phyloP scores from a whole-genome alignment of 1,139 yeast species.

The Nadsonia starkeyi-henricii region DNA sequence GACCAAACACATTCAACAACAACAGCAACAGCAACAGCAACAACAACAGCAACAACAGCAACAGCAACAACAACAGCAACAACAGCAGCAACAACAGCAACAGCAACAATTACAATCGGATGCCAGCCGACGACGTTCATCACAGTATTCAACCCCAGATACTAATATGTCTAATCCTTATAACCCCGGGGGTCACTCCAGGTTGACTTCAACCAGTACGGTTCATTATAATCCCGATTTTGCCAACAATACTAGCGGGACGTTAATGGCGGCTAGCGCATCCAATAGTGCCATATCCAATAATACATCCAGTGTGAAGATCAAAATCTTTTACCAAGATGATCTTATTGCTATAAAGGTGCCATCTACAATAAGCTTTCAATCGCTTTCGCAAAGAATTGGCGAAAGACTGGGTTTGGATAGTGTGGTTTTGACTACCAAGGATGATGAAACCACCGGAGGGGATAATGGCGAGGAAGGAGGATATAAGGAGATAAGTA shows the following conservation, averaged over 20 bases:
- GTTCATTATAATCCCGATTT: not conserved
- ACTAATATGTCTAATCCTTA: not conserved
- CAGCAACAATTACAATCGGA: not conserved
- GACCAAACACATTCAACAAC: slow-evolving; percentile 31
- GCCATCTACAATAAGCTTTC: slow-evolving; percentile 44
- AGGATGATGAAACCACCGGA: slow-evolving; percentile 18
- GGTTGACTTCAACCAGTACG: not conserved
- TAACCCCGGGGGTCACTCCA: not conserved
- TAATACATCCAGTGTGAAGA: slow-evolving; percentile 31
- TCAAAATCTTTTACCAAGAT: slow-evolving; percentile 79
- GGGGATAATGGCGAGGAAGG: slow-evolving; percentile 12
- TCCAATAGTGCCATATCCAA: slow-evolving; percentile 3
- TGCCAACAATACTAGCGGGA: slow-evolving; percentile 1
- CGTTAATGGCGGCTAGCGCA: slow-evolving; percentile 2
- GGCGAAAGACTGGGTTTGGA: slow-evolving; percentile 42
- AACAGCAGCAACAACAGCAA: not conserved
- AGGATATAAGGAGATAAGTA: no score
- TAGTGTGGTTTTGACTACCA: slow-evolving; percentile 18
- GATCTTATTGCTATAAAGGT: slow-evolving; percentile 82
- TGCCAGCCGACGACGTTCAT: not conserved
- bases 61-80: not conserved
- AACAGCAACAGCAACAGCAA: slow-evolving; percentile 13
- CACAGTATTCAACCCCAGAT: not conserved
- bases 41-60: slow-evolving; percentile 7
- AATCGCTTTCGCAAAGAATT: slow-evolving; percentile 49